Conservation (phyloP, 75 land plant genomes). For the Pseudotsuga menziesii region DNA sequence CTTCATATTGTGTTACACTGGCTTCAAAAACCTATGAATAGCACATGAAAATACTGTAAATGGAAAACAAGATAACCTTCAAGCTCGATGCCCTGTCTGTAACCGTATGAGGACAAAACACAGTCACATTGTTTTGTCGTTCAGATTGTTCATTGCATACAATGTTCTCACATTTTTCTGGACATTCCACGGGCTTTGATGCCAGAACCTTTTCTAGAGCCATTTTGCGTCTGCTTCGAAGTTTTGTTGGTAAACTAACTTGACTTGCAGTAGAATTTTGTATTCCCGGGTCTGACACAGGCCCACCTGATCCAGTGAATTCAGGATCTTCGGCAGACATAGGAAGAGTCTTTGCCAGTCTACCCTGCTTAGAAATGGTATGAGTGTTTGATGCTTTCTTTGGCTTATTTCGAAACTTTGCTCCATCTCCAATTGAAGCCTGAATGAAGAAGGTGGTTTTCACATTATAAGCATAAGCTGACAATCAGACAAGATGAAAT, state of each 20-base stretch:
- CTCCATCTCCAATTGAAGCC: conserved; percentile 34
- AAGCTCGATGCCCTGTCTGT: conserved; percentile 26
- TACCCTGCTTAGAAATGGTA: conserved; percentile 23
- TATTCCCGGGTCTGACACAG: conserved; percentile 13
- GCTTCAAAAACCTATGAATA: not conserved
- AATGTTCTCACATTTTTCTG: conserved; percentile 20
- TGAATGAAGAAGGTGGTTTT: conserved; percentile 14
- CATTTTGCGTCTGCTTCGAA: conserved; percentile 49
- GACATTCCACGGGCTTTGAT: conserved; percentile 12
- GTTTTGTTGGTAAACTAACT: conserved; percentile 31
- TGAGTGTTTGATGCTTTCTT: conserved; percentile 23
- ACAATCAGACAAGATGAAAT: not conserved
- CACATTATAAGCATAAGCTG: not conserved
- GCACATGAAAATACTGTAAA: not conserved
- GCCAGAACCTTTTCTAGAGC: conserved; percentile 20
- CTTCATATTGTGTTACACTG: not conserved
- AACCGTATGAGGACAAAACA: conserved; percentile 22
- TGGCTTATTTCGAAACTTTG: conserved; percentile 20
- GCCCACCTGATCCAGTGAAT: conserved; percentile 14
- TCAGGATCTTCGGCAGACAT: conserved; percentile 27
- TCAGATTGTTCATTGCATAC: conserved; percentile 12
- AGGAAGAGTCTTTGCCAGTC: conserved; percentile 18
- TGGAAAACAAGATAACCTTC: conserved; percentile 29
- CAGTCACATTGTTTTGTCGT: conserved; percentile 10
- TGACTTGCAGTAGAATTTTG: conserved; percentile 13